Conservation (phyloP, 2,329 filamentous ascomycete genomes). For the Fusarium sacchari region DNA sequence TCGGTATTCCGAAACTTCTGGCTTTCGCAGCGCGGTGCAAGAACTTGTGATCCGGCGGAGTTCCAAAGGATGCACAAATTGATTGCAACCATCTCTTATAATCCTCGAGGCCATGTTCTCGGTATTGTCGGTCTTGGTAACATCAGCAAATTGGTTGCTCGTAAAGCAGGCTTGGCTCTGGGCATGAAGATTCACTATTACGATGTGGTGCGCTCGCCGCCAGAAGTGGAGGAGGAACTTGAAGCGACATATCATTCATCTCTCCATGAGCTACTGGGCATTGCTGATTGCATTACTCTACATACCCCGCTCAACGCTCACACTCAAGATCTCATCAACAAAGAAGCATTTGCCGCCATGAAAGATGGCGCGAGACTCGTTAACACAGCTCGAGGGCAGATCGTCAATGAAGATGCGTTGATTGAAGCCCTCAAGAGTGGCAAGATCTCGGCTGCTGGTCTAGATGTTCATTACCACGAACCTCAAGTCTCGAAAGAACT, state of each 20-base stretch:
- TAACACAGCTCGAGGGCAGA: slow-evolving; percentile 62
- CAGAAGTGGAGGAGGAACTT: slow-evolving; percentile 45
- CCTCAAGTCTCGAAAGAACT: slow-evolving; percentile 56
- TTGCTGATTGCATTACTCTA: slow-evolving; percentile 49
- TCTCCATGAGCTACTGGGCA: slow-evolving; percentile 40
- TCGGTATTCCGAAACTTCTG: slow-evolving; percentile 62
- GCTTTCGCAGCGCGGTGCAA: slow-evolving; percentile 48
- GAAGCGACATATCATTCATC: slow-evolving; percentile 45
- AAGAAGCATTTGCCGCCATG: slow-evolving; percentile 47
- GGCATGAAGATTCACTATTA: slow-evolving; percentile 66
- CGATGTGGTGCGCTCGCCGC: slow-evolving; percentile 50
- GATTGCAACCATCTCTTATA: slow-evolving; percentile 53
- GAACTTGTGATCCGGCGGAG: slow-evolving; percentile 28
- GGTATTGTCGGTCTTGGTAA: slow-evolving; percentile 64
- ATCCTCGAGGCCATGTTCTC: slow-evolving; percentile 58
- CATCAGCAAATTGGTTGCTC: slow-evolving; percentile 57
- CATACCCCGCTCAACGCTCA: slow-evolving; percentile 45
- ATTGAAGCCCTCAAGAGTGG: slow-evolving; percentile 58
- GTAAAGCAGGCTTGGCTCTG: slow-evolving; percentile 56
- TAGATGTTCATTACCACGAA: slow-evolving; percentile 66
- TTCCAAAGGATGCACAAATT: slow-evolving; percentile 32
- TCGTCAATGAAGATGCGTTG: slow-evolving; percentile 63
- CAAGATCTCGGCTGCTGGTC: slow-evolving; percentile 56
- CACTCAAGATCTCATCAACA: slow-evolving; percentile 28
- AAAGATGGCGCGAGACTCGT: slow-evolving; percentile 60